A percentile compares a stretch with the other conserved stretches of the same genome.
Evolutionary conservation across 2,329 filamentous ascomycete genomes (phyloP).

Genomic region (Colletotrichum cordylinicola): DNA sequence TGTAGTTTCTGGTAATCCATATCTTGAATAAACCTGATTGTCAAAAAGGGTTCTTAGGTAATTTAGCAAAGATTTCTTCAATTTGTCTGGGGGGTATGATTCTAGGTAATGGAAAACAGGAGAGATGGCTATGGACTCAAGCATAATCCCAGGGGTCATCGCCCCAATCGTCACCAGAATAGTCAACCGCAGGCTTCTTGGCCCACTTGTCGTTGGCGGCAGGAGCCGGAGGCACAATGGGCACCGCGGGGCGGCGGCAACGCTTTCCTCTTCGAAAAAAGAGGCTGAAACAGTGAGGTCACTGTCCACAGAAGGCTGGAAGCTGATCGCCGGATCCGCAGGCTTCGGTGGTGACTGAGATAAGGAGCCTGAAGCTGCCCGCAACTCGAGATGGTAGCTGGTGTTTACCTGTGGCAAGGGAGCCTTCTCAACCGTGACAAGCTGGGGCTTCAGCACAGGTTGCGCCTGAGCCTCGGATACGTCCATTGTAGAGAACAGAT

Average conservation of each 20-base stretch:
- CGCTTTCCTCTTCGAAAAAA: constrained; percentile 2
- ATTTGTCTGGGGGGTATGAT: neutral
- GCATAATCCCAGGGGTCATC: constrained; percentile 23
- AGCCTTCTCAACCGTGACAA: constrained; percentile 18
- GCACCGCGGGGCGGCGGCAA: neutral
- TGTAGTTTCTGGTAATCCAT: neutral
- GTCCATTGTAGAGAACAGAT: constrained; percentile 27
- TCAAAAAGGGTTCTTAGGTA: accelerated
- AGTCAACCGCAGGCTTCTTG: constrained; percentile 28
- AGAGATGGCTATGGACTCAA: neutral
- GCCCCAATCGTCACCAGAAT: constrained; percentile 34
- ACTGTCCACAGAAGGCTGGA: neutral
- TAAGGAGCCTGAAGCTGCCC: neutral
- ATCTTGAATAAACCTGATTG: neutral
- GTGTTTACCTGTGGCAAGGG: neutral
- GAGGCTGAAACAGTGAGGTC: neutral
- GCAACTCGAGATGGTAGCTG: neutral
- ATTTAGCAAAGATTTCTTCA: neutral
- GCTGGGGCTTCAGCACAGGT: constrained; percentile 25
- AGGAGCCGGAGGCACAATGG: neutral
- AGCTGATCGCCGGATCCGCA: neutral
- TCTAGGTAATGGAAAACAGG: neutral
- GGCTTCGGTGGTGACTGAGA: neutral
- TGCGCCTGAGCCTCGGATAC: constrained; percentile 26
- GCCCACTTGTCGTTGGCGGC: constrained; percentile 25